Conservation (phyloP, 225 moss, liverwort and hornwort species). For the Neckera pumila region DNA sequence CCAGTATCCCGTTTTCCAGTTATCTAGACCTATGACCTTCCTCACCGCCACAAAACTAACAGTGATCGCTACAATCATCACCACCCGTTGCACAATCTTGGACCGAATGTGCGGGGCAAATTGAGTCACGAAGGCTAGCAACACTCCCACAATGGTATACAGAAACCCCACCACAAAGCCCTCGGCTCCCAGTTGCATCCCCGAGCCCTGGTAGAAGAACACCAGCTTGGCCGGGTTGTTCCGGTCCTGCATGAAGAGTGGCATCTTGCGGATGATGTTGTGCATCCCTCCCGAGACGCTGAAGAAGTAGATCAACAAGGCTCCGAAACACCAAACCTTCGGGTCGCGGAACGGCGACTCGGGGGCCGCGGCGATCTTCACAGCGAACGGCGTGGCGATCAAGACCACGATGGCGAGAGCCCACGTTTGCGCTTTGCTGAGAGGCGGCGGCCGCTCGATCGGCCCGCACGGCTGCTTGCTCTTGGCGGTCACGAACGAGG, state of each 20-base stretch:
- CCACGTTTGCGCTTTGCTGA: constrained; percentile 60
- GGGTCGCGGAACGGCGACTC: constrained; percentile 82
- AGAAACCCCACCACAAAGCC: constrained; percentile 90
- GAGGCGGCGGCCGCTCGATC: constrained; percentile 77
- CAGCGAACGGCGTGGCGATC: constrained; percentile 61
- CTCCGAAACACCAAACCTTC: constrained; percentile 68
- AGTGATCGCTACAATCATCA: constrained; percentile 55
- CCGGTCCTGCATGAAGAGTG: constrained; percentile 81
- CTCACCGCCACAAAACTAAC: constrained; percentile 73
- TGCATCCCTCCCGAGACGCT: constrained; percentile 99
- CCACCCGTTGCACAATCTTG: constrained; percentile 48
- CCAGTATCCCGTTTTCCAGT: constrained; percentile 98
- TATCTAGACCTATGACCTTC: constrained; percentile 75
- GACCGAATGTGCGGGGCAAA: constrained; percentile 62
- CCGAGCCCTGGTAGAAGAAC: constrained; percentile 90
- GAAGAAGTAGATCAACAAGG: constrained; percentile 83
- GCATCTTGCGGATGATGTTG: constrained; percentile 96
- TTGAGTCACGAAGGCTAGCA: constrained; percentile 71
- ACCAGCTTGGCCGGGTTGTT: constrained; percentile 69
- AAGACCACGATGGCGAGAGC: constrained; percentile 41
- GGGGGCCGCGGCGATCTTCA: constrained; percentile 55
- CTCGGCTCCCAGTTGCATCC: constrained; percentile 95
- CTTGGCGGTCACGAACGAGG: constrained; percentile 61
- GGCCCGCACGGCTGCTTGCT: constrained; percentile 55
- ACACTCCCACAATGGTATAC: constrained; percentile 75